These are phyloP conservation scores for Xylariaceae sp. DNA, from an alignment of 2,329 filamentous ascomycete species.

Conservation along the genomic window DNA sequence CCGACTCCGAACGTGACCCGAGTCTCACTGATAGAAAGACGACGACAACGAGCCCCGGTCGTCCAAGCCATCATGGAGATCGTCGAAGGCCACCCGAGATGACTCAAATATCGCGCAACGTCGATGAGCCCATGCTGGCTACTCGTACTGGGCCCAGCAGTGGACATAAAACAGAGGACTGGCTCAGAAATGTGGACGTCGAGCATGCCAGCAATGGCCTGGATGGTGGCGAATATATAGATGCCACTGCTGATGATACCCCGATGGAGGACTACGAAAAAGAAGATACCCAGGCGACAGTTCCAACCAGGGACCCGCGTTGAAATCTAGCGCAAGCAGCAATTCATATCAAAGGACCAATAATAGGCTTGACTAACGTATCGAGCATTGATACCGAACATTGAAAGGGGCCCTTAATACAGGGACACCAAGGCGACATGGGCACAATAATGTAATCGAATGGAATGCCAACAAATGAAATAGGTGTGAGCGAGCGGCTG, in stretches of 20 bases:
- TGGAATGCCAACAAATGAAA: not conserved
- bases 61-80: constrained; percentile 3
- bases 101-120: not conserved
- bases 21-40: constrained; percentile 8
- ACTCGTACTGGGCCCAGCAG: not conserved
- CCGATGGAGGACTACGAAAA: constrained; percentile 9
- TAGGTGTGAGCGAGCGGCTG: not conserved
- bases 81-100: constrained; percentile 2
- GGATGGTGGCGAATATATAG: constrained; percentile 7
- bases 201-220: constrained; percentile 8
- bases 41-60: constrained; percentile 1
- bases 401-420: constrained; percentile 1
- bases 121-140: not conserved
- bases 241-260: constrained; percentile 15
- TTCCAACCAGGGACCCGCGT: not conserved
- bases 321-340: not conserved
- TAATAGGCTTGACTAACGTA: not conserved
- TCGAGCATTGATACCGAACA: not conserved
- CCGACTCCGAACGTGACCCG: constrained; percentile 18
- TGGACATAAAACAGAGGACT: constrained; percentile 16
- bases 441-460: constrained; percentile 3
- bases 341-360: not conserved
- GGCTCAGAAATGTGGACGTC: constrained; percentile 17
- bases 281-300: not conserved
- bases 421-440: not conserved